A percentile compares a stretch with the other conserved stretches of the same genome.
These are phyloP conservation scores for Clavariopsis aquatica DNA, from an alignment of 495 filamentous ascomycete genomes.

Conservation along the genomic window DNA sequence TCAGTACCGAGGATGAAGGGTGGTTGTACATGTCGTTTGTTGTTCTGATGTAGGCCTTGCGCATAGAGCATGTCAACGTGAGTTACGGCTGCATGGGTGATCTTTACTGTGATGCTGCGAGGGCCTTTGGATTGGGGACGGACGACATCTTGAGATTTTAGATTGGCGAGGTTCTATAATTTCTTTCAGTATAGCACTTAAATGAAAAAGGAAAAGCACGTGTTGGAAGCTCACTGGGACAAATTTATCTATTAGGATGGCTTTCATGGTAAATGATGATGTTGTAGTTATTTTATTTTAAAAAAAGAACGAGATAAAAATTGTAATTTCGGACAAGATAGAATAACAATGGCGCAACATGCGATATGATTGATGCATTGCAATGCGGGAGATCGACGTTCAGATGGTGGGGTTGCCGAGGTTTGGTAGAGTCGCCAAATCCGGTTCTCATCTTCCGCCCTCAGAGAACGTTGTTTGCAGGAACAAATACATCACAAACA, in stretches of 20 bases:
- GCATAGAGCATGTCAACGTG: constrained; percentile 40
- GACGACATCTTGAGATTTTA: constrained; percentile 29
- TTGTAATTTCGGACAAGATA: neutral
- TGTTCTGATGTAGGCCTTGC: constrained; percentile 48
- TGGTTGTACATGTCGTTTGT: constrained; percentile 41
- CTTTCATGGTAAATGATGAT: constrained; percentile 43
- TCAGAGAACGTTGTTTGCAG: neutral
- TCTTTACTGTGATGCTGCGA: constrained; percentile 16
- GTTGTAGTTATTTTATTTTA: no score
- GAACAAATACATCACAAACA: no score
- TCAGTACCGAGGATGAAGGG: constrained; percentile 42
- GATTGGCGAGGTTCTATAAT: constrained; percentile 32
- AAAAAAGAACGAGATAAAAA: neutral
- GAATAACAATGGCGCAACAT: neutral
- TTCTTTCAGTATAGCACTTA: neutral
- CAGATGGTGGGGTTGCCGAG: neutral
- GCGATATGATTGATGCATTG: neutral
- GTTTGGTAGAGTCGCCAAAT: neutral
- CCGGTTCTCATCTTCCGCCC: neutral
- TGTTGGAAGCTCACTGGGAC: constrained; percentile 15
- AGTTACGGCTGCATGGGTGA: constrained; percentile 31
- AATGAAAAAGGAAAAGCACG: neutral
- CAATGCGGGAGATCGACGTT: neutral
- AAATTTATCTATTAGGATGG: constrained; percentile 39
- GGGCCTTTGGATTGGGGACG: constrained; percentile 6